Evolutionary conservation across 1,284 basidiomycete species (phyloP), one percentile per base, ranked within the genome.

Genomic region (Pseudozyma sp.): DNA sequence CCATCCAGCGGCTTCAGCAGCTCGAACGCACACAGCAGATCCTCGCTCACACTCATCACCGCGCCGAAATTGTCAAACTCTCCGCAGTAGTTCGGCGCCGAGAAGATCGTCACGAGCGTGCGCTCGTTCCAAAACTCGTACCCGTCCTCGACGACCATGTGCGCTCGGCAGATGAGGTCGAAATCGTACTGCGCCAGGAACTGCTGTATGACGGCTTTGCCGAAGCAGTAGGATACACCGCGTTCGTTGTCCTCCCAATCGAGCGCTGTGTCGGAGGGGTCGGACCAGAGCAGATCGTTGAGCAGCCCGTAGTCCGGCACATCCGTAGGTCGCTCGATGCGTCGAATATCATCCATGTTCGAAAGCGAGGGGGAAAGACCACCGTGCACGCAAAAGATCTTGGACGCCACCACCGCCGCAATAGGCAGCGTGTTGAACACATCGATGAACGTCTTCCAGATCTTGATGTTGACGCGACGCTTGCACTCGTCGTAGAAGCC

Each of bases 401-500:
- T 99, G 79, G 94, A 95, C 11, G 96, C 97, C 54, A 99, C 96
- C 77, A 99, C 93, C 39, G 97, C 95, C 42, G 97, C 95, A 81
- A 99, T 99, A 48, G 97, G 97, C 11, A 99, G 89, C 79, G 94
- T 94, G 87, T 99, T 99, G 89, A 99, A 99, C 45, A 98, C 96
- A 86, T 99, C 97, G 85, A 98, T 94, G 85, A 99, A 99, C 13
- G 94, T 95, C 87, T 98, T 99, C 97, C 97, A 99, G 42, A 94
- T 95, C 88, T 99, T 99, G 89, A 99, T 96, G 86, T 97, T 98
- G 88, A 94, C 96, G 78, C 97, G 90, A 82, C 97, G 91, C 87
- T 99, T 99, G 89, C 97, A 99, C 87, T 99, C 96, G 87, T 99
- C 96, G 86, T 99, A 99, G 87, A 99, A 99, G 43, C 96, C 96